Evolutionary conservation across 1,284 basidiomycete genomes (phyloP), one percentile per base, ranked within the genome.

Genomic region (Wallemia ichthyophaga): DNA sequence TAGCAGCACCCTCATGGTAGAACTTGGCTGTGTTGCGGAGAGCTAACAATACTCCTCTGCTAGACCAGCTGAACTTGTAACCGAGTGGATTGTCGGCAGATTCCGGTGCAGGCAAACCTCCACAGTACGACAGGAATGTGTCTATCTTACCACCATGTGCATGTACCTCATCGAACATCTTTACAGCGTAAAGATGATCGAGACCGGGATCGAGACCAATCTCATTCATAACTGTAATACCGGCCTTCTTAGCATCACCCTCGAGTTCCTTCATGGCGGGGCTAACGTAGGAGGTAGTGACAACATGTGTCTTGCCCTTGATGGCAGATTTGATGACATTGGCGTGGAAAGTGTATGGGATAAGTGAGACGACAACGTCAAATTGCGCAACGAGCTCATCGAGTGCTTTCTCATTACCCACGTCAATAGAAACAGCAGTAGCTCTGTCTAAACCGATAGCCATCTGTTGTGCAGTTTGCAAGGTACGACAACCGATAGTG

Each of bases 11-110:
- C 60, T 77, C 72, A 56, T 78, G 74, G 67, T 83, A 74, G 71
- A 81, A 88, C n/a, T 83, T 81, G 56, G 88, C 94, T 57, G 78
- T 77, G 76, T 96, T 98, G 65, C 92, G 79, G 61, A 95, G 78
- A 3, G 92, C 92, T 65, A 96, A 82, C 59, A 99, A 80, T 57
- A 94, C 89, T 61, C 92, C 94, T 57, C 88, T 83, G 27, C 89
- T 87, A 1, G 89, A 94, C 94, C 94, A 98, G 32, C 88, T 94
- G 76, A 98, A 96, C 72, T 96, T 96, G 81, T 96, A 98, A 27
- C 94, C 92, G 62, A 98, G 82, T 7, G 94, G 91, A 75, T 96
- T 98, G 68, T 82, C 80, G 17, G 87, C 80, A 65, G 82, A 80
- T 66, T 87, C 71, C 19, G 91, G 88, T 1, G 89, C 85, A 60